Conservation (phyloP, 2,329 filamentous ascomycete genomes). For the Talaromyces pinophilus region DNA sequence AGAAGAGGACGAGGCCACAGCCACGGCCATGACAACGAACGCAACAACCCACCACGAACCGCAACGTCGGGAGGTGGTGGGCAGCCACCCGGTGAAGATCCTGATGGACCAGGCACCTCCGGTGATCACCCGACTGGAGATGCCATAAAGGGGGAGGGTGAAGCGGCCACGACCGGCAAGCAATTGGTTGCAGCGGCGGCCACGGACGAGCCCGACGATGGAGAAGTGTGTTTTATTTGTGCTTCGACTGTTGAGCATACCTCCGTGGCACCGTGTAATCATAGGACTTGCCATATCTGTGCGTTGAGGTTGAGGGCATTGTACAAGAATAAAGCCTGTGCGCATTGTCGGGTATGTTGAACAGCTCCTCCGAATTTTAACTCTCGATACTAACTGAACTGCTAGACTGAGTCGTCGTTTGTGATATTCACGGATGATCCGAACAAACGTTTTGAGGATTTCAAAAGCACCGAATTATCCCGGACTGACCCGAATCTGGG, state of each 20-base stretch:
- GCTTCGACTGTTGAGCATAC: slow-evolving; percentile 86
- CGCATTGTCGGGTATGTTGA: slow-evolving; percentile 80
- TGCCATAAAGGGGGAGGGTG: slow-evolving; percentile 41
- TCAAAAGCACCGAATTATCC: slow-evolving; percentile 69
- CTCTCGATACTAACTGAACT: slow-evolving; percentile 23
- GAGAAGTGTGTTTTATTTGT: slow-evolving; percentile 95
- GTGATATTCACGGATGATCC: slow-evolving; percentile 91
- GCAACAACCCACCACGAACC: slow-evolving; percentile 26
- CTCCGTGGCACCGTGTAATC: slow-evolving; percentile 90
- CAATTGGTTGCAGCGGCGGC: slow-evolving; percentile 31
- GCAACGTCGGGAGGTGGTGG: slow-evolving; percentile 21
- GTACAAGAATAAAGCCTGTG: slow-evolving; percentile 94
- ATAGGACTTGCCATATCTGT: slow-evolving; percentile 95
- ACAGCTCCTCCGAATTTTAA: not conserved
- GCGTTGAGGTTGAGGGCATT: slow-evolving; percentile 85
- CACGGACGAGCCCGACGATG: slow-evolving; percentile 60
- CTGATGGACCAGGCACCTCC: slow-evolving; percentile 44
- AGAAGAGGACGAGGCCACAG: slow-evolving; percentile 38
- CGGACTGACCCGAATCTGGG: slow-evolving; percentile 82
- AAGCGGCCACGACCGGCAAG: slow-evolving; percentile 30
- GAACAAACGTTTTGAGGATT: slow-evolving; percentile 83
- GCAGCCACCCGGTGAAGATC: slow-evolving; percentile 41
- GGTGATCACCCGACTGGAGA: slow-evolving; percentile 52
- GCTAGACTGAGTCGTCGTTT: slow-evolving; percentile 54
- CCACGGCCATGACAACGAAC: slow-evolving; percentile 34